phyloP scores from a whole-genome alignment of 1,284 basidiomycete genomes.

The Rhodotorula sp. region DNA sequence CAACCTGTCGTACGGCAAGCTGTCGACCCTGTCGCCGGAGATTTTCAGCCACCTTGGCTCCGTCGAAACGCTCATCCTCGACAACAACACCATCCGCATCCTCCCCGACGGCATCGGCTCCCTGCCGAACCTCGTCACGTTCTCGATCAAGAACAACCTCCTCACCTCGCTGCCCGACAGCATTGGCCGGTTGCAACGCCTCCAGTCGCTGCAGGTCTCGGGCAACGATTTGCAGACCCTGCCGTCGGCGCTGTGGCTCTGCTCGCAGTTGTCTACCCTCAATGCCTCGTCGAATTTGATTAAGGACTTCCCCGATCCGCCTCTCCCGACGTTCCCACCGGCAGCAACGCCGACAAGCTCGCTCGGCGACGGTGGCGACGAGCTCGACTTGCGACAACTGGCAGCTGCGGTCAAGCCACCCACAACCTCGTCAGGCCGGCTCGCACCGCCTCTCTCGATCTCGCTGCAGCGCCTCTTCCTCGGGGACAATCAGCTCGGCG shows the following conservation, averaged over 20 bases:
- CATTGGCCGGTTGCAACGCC: slow-evolving; percentile 72
- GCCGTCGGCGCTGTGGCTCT: slow-evolving; percentile 79
- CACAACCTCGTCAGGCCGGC: slow-evolving; percentile 33
- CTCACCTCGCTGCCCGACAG: slow-evolving; percentile 73
- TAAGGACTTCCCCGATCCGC: slow-evolving; percentile 68
- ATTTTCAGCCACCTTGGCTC: slow-evolving; percentile 69
- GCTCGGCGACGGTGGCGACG: slow-evolving; percentile 19
- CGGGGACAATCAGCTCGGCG: slow-evolving; percentile 83
- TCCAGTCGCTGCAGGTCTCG: slow-evolving; percentile 80
- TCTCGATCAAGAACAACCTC: slow-evolving; percentile 88
- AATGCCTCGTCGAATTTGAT: slow-evolving; percentile 90
- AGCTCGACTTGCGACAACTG: slow-evolving; percentile 46
- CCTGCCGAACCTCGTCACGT: slow-evolving; percentile 65
- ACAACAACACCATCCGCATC: slow-evolving; percentile 82
- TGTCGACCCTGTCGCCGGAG: slow-evolving; percentile 75
- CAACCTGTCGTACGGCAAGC: slow-evolving; percentile 86
- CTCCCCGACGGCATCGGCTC: slow-evolving; percentile 79
- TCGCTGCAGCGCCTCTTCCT: slow-evolving; percentile 77
- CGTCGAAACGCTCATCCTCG: slow-evolving; percentile 70
- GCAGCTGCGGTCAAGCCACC: slow-evolving; percentile 40
- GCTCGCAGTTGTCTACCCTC: slow-evolving; percentile 68
- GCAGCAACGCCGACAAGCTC: slow-evolving; percentile 1
- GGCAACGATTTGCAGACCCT: slow-evolving; percentile 85
- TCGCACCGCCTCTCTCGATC: slow-evolving; percentile 65
- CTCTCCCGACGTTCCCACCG: slow-evolving; percentile 41